These are phyloP conservation scores for Kokia cookei DNA, from an alignment of 441 rosid species.

Conservation along the genomic window DNA sequence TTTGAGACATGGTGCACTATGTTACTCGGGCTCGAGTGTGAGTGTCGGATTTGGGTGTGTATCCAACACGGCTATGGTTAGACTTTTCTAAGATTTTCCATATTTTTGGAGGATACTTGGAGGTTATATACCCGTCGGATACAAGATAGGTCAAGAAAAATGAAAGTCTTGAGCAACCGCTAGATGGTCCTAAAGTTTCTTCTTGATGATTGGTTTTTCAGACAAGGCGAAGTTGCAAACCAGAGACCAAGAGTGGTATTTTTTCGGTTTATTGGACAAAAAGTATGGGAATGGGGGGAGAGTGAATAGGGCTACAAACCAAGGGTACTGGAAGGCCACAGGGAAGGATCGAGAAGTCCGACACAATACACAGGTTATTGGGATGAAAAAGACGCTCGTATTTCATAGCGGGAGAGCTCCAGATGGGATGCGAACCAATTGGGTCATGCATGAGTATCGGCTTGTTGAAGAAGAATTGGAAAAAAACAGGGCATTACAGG, in stretches of 20 bases:
- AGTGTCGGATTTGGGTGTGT: too few species aligned
- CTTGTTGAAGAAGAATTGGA: constrained; percentile 64
- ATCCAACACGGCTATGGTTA: too few species aligned
- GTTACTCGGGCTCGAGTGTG: too few species aligned
- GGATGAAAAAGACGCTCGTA: constrained; percentile 90
- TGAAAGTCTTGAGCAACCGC: not conserved
- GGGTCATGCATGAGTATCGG: constrained; percentile 98
- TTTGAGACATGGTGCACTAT: not conserved
- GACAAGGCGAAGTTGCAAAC: constrained; percentile 70
- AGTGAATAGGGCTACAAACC: constrained; percentile 77
- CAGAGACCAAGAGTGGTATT: constrained; percentile 93
- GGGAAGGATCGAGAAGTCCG: constrained; percentile 79
- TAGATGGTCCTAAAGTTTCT: not conserved
- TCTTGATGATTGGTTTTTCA: constrained; percentile 22
- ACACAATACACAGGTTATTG: constrained; percentile 41
- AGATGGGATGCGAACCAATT: constrained; percentile 74
- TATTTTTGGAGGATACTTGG: too few species aligned
- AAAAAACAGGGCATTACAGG: constrained; percentile 46
- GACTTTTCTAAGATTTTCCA: too few species aligned
- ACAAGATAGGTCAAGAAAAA: too few species aligned
- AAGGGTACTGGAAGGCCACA: constrained; percentile 94
- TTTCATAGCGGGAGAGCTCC: constrained; percentile 91
- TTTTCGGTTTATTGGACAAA: constrained; percentile 73
- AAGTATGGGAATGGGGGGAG: constrained; percentile 85
- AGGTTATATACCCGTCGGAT: too few species aligned